These are phyloP conservation scores for Saprolegnia parasitica DNA, from an alignment of 352 stramenopile species.

Conservation along the genomic window DNA sequence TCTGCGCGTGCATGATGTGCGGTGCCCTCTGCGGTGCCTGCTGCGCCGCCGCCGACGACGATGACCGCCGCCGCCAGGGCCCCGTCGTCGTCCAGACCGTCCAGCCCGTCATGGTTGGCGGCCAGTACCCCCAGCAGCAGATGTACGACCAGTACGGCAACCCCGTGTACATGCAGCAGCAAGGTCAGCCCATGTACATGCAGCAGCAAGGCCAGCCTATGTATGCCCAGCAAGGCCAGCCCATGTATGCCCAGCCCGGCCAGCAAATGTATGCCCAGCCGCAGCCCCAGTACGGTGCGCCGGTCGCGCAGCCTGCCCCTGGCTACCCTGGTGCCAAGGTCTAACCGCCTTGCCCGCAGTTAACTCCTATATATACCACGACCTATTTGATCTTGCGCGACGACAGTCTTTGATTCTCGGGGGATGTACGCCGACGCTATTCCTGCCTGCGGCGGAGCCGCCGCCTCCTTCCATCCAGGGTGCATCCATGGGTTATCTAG, in stretches of 20 bases:
- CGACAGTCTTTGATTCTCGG: background rate
- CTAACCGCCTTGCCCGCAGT: background rate
- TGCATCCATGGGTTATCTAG: too few relatives aligned
- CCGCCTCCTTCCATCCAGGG: too few relatives aligned
- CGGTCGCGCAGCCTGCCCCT: background rate
- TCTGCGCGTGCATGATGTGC: conserved; percentile 74
- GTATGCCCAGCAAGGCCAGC: conserved; percentile 14
- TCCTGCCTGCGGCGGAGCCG: too few relatives aligned
- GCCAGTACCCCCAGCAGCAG: background rate
- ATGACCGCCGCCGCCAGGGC: conserved; percentile 37
- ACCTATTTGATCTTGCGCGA: background rate
- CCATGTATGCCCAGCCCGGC: background rate
- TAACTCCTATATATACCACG: background rate
- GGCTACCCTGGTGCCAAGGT: background rate
- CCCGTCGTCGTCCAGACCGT: conserved; percentile 42
- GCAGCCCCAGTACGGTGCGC: background rate
- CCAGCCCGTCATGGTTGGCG: conserved; percentile 57
- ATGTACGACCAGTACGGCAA: background rate
- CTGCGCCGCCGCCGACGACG: conserved; percentile 46
- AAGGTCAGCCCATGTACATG: conserved; percentile 7
- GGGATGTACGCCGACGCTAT: background rate
- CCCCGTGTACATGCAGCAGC: conserved; percentile 13
- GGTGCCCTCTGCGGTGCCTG: conserved; percentile 68
- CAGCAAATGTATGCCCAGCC: background rate
- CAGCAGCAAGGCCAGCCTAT: conserved; percentile 14